phyloP scores from a whole-genome alignment of 176 grass and related monocot species.

The Sorghum bicolor region Sorghum_bicolor_NCBIv3 NC_012877.2:3898501-3899000 shows the following conservation, averaged over 20 bases:
- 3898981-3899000: too few relatives aligned
- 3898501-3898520: slow-evolving; percentile 67
- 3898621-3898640: slow-evolving; percentile 56
- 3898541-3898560: slow-evolving; percentile 67
- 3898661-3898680: background rate
- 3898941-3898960: too few relatives aligned
- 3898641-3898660: background rate
- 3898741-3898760: background rate
- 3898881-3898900: too few relatives aligned
- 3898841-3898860: too few relatives aligned
- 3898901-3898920: too few relatives aligned
- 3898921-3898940: too few relatives aligned
- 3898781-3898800: background rate
- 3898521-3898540: slow-evolving; percentile 76
- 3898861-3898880: too few relatives aligned
- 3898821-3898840: too few relatives aligned
- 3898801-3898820: background rate
- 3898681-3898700: background rate
- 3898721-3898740: background rate
- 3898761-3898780: background rate
- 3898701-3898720: background rate
- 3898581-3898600: slow-evolving; percentile 93
- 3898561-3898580: slow-evolving; percentile 88
- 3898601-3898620: slow-evolving; percentile 78
- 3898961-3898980: too few relatives aligned